Evolutionary conservation across 2,329 filamentous ascomycete genomes (phyloP), one percentile per base, ranked within the genome.

Genomic region (Trichoderma koningii): DNA sequence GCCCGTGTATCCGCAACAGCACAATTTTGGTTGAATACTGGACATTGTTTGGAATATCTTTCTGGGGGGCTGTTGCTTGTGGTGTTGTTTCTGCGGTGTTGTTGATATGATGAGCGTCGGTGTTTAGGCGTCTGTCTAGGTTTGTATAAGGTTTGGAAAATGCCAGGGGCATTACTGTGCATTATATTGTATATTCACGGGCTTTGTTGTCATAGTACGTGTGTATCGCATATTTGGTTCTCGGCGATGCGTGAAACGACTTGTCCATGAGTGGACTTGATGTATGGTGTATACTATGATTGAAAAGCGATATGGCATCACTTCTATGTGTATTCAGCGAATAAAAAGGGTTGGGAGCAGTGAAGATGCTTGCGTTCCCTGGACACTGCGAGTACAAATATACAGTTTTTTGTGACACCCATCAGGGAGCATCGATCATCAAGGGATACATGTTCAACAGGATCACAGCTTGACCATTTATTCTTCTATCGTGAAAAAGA

Each of bases 1-100:
- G 10, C 41, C 51, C 7, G 55, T 47, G 30, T 71, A 68, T 61
- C 65, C 68, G 44, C 69, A 68, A 12, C 64, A 69, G 23, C 28
- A 67, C 26, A 51, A 61, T 21, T 69, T 66, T 34, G 23, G 9
- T n/a, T 65, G 10, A 64, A 53, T 7, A 44, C 7, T 19, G 23
- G 42, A 9, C n/a, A 7, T 44, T 21, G 45, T n/a, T n/a, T 23
- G 41, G 28, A 26, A 12, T 28, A 21, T 14, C 12, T 7, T 3
- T 15, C 12, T 38, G 34, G 10, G 26, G 17, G 26, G 17, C 3
- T 28, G n/a, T 30, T 6, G 17, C n/a, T 51, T 2, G 17, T 3
- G 15, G 48, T 5, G 23, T 30, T 3, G 10, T 52, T 52, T 30
- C 30, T 34, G 10, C 10, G 21, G 6, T 26, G 28, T 60, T 48